Conservation (phyloP, 176 grass and related monocot genomes). For the Phyllostachys edulis region DNA sequence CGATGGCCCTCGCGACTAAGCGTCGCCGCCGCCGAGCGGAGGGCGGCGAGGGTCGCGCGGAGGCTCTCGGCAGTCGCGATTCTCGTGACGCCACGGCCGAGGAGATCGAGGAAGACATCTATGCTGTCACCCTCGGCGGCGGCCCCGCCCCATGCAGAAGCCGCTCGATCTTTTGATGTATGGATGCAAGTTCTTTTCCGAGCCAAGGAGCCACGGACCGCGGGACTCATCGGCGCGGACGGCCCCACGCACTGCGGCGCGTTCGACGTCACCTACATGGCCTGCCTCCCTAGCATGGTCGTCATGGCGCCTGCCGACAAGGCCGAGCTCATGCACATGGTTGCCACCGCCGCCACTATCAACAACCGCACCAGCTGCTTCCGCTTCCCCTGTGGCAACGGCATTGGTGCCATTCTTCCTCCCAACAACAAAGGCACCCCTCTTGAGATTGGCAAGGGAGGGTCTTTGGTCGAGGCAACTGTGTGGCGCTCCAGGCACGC, state of each 20-base stretch:
- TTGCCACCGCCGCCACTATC: slow-evolving; percentile 83
- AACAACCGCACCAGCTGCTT: slow-evolving; percentile 85
- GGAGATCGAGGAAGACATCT: no score
- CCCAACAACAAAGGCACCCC: slow-evolving; percentile 53
- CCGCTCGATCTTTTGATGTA: no score
- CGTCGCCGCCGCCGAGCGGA: no score
- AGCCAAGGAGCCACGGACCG: no score
- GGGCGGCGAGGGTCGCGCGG: no score
- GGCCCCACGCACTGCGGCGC: slow-evolving; percentile 95
- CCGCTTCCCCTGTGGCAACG: slow-evolving; percentile 85
- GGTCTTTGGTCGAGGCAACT: slow-evolving; percentile 61
- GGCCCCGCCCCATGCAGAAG: no score
- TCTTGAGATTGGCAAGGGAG: slow-evolving; percentile 74
- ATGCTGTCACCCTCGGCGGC: no score
- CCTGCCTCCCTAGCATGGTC: slow-evolving; percentile 95
- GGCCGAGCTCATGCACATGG: slow-evolving; percentile 92
- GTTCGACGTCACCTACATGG: slow-evolving; percentile 92
- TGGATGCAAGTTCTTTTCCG: no score
- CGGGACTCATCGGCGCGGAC: slow-evolving; percentile 86
- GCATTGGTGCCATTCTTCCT: slow-evolving; percentile 61
- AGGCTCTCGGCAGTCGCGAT: no score
- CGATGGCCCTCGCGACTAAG: no score
- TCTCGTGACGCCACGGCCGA: no score
- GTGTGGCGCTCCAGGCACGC: slow-evolving; percentile 76
- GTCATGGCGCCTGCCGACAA: slow-evolving; percentile 95